Evolutionary conservation across 2,329 filamentous ascomycete genomes (phyloP), one percentile per base, ranked within the genome.

Genomic region (Nectriaceae sp.): DNA sequence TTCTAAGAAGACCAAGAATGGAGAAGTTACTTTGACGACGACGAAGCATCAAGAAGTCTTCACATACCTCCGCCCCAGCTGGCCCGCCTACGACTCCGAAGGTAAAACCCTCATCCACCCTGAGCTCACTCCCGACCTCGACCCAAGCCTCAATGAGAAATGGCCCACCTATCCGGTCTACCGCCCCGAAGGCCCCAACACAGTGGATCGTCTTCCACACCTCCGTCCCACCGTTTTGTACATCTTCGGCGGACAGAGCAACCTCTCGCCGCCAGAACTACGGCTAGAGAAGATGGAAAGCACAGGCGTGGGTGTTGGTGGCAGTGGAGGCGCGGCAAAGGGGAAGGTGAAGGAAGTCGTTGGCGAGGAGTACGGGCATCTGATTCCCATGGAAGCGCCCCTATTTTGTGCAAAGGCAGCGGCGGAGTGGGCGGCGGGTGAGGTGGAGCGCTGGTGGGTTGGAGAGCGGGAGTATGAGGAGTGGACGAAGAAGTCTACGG

Each of bases 361-460:
- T 15, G 69, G 94, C 6, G 71, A 86, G 21, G 79, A 78, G 0
- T 75, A 78, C 5, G 90, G 92, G 0, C 93, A 97, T 68, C 69
- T 97, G 36, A 82, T 97, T 21, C 87, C 92, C 0, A 89, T 96
- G 82, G 91, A 96, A 69, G 79, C 81, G 33, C 88, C 89, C 0
- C 72, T 62, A 2, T 75, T 82, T 60, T 88, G 85, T 53, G 92
- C 90, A 2, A 73, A 79, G 49, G 68, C 79, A 16, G 77, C 80
- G 0, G 79, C 78, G 0, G 63, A 65, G 21, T 89, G 84, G 75
- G 67, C 89, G 46, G 74, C 67, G 0, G 60, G 63, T n/a, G 83
- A 87, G 64, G 55, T 88, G 54, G 64, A 70, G 36, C 67, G 73
- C 21, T 88, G 84, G 82, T 70, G 75, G 53, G 66, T 61, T 3